phyloP scores from a whole-genome alignment of 495 filamentous ascomycete species.

The Lophium mytilinum region DNA sequence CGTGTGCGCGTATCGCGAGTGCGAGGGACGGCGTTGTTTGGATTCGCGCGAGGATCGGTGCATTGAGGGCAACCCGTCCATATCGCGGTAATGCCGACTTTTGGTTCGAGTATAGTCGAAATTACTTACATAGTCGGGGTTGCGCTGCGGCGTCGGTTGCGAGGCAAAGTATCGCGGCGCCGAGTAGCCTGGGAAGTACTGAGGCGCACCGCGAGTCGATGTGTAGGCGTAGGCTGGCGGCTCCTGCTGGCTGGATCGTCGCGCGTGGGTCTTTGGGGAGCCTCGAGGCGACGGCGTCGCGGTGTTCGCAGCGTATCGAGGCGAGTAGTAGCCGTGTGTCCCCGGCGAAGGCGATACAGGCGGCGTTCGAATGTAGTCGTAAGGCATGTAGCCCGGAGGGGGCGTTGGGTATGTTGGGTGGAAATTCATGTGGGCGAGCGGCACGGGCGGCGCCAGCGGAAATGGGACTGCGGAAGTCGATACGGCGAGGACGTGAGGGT shows the following conservation, averaged over 20 bases:
- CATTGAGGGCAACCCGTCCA: conserved; percentile 24
- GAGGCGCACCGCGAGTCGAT: conserved; percentile 23
- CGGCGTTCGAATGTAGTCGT: conserved; percentile 32
- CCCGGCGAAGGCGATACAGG: conserved; percentile 29
- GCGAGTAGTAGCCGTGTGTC: conserved; percentile 32
- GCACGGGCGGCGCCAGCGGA: conserved; percentile 4
- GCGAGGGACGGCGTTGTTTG: conserved; percentile 29
- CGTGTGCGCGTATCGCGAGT: conserved; percentile 29
- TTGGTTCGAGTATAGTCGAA: conserved; percentile 28
- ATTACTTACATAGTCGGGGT: conserved; percentile 37
- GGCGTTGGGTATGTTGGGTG: conserved; percentile 29
- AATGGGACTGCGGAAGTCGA: not conserved
- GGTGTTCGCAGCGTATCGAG: conserved; percentile 27
- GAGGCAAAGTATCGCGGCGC: conserved; percentile 28
- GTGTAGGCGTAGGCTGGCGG: conserved; percentile 19
- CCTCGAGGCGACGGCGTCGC: conserved; percentile 29
- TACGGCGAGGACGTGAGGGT: not conserved
- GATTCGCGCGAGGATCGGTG: conserved; percentile 22
- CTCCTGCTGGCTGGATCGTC: conserved; percentile 30
- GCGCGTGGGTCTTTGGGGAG: conserved; percentile 31
- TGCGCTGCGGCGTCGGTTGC: conserved; percentile 31
- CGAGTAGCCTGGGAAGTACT: conserved; percentile 26
- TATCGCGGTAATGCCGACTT: conserved; percentile 25
- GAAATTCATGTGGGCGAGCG: conserved; percentile 28
- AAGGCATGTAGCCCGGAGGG: conserved; percentile 29